Evolutionary conservation across 2,329 filamentous ascomycete species (phyloP).

Genomic region (Didymella keratinophila): DNA sequence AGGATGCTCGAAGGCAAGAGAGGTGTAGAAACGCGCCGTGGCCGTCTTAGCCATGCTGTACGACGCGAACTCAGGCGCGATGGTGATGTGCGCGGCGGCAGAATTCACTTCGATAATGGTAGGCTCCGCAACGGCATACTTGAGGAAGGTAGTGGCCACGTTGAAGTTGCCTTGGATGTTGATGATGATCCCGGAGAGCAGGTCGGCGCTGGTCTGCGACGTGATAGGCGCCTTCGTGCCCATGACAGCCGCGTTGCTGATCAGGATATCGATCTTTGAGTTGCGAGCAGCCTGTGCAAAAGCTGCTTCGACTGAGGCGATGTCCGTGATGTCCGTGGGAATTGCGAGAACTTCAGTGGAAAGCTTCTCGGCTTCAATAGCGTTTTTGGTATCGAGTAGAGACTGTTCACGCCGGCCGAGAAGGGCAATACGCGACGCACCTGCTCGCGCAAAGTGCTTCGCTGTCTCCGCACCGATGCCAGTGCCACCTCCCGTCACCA

Average conservation of each 20-base stretch:
- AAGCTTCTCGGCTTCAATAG: background rate
- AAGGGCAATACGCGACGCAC: background rate
- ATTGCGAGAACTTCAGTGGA: background rate
- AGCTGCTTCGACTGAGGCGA: background rate
- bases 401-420: background rate
- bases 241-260: background rate
- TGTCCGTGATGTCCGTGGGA: background rate
- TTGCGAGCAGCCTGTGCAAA: background rate
- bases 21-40: slow-evolving; percentile 47
- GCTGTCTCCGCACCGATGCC: background rate
- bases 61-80: slow-evolving; percentile 13
- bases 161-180: slow-evolving; percentile 3
- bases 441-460: background rate
- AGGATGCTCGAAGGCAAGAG: slow-evolving; percentile 49
- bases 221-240: background rate
- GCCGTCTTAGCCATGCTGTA: slow-evolving; percentile 53
- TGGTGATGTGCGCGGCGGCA: slow-evolving; percentile 24
- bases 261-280: background rate
- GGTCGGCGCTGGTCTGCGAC: background rate
- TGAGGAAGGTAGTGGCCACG: slow-evolving; percentile 1
- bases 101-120: slow-evolving; percentile 2
- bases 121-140: background rate
- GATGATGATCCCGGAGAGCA: background rate
- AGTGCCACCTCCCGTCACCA: background rate
- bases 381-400: background rate